Base-by-base conservation (phyloP, 2,329 filamentous ascomycete genomes). In the Elsinoe arachidis region DNA sequence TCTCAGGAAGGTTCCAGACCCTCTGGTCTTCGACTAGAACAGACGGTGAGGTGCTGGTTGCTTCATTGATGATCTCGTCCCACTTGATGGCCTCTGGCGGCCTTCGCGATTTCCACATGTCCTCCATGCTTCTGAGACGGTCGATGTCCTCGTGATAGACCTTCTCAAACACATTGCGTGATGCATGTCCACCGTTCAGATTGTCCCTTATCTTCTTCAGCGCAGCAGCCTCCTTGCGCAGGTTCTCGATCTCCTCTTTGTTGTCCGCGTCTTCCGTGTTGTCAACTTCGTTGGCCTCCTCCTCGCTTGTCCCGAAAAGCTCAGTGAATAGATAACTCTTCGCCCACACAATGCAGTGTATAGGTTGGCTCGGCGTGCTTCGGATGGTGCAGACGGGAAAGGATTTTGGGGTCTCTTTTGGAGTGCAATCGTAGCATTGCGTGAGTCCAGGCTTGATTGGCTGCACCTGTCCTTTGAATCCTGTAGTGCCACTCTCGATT, bases 291-390 rank as follows among this genome's bases (percentile, higher is more conserved):
- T 84, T 80, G 1, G 87, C 80, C 61, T 92, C 87, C 60, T 96
- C 90, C 71, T 97, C 92, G 64, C 90, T 95, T 2, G 84, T 83
- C 15, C 93, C 93, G 65, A 96, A 99, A 6, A 99, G 84, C 71
- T 99, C 93, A 63, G 90, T 93, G 60, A 99, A 81, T 7, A 99
- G 79, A 70, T 97, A 99, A 70, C 90, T 96, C 74, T 97, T 99
- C 17, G 83, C 92, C 93, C 93, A 99, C 1, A 99, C 92, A 61
- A 99, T 99, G 74, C 93, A 97, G 73, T 99, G 93, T 43, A 99
- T 97, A 0, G 92, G 89, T 66, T 97, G 92, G 63, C 88, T 95
- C 0, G 93, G 93, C 0, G 91, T 99, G 70, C 90, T 96, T 70
- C 93, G 84, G 65, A 99, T 97, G 1, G 93, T 99, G 75, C 93